Conservation (phyloP, 1,284 basidiomycete species). For the Porodaedalea pini region DNA sequence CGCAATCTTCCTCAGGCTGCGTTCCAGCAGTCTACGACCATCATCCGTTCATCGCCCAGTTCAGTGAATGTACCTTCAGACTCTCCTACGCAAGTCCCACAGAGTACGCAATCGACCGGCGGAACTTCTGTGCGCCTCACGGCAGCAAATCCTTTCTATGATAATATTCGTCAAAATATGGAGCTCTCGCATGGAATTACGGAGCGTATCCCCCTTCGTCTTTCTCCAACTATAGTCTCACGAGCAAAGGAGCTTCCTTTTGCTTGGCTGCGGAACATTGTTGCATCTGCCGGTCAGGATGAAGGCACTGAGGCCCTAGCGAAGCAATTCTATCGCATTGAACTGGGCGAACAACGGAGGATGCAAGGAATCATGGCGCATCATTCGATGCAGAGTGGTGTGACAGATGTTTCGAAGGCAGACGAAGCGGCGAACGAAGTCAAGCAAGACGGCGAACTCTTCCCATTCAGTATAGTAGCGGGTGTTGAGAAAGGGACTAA, state of each 20-base stretch:
- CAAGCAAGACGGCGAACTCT: constrained; percentile 29
- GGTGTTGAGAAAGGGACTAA: constrained; percentile 94
- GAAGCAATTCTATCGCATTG: constrained; percentile 87
- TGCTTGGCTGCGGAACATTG: constrained; percentile 76
- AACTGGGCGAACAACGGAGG: constrained; percentile 85
- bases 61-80: constrained; percentile 13
- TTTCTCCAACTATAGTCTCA: constrained; percentile 59
- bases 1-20: constrained; percentile 31
- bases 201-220: constrained; percentile 74
- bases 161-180: constrained; percentile 92
- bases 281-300: constrained; percentile 47
- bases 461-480: constrained; percentile 93
- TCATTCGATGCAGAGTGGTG: constrained; percentile 61
- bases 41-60: constrained; percentile 21
- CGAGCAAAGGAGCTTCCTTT: constrained; percentile 78
- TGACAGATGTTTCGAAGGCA: not conserved
- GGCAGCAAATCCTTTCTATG: constrained; percentile 85
- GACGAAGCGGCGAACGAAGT: constrained; percentile 7
- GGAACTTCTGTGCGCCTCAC: constrained; percentile 1
- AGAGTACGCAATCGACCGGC: not conserved
- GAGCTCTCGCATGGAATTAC: constrained; percentile 86
- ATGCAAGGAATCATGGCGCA: constrained; percentile 91
- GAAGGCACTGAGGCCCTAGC: constrained; percentile 79
- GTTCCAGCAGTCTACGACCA: constrained; percentile 30
- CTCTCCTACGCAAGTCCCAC: constrained; percentile 23